A percentile compares a stretch with the other conserved stretches of the same genome.
Conservation (phyloP, 805 yeast species). For the Yarrowia sp. region DNA sequence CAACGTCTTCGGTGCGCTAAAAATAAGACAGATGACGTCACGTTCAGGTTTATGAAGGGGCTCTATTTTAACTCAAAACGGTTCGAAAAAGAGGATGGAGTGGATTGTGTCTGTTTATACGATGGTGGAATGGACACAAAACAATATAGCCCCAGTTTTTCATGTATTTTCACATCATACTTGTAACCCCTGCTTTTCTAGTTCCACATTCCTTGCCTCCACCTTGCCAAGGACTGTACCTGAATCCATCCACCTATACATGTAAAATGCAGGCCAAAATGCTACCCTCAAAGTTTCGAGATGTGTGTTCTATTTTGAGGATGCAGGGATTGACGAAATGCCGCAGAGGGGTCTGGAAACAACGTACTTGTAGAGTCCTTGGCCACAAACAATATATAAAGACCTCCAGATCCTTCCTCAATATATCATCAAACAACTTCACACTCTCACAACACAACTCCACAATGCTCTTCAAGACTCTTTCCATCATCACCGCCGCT, state of each 20-base stretch:
- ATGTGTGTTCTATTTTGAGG: slow-evolving; percentile 11
- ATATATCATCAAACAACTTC: neutral
- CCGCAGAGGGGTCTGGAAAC: neutral
- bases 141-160: no score
- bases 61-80: neutral
- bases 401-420: neutral
- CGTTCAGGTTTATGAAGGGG: neutral
- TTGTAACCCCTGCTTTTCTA: no score
- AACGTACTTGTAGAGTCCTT: neutral
- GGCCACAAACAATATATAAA: neutral
- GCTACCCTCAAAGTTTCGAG: slow-evolving; percentile 21
- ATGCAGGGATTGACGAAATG: slow-evolving; percentile 19
- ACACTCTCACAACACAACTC: neutral
- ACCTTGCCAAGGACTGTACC: slow-evolving; percentile 2
- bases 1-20: neutral
- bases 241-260: slow-evolving; percentile 1
- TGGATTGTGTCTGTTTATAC: no score
- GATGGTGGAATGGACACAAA: no score
- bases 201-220: no score
- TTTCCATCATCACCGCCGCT: slow-evolving; percentile 13
- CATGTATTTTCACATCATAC: no score
- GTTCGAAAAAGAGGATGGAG: neutral
- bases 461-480: slow-evolving; percentile 29
- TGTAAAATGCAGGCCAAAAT: slow-evolving; percentile 11
- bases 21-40: slow-evolving; percentile 11